These are phyloP conservation scores for Xenosphaeropsis pyriputrescens DNA, from an alignment of 2,329 filamentous ascomycete species.

Conservation along the genomic window DNA sequence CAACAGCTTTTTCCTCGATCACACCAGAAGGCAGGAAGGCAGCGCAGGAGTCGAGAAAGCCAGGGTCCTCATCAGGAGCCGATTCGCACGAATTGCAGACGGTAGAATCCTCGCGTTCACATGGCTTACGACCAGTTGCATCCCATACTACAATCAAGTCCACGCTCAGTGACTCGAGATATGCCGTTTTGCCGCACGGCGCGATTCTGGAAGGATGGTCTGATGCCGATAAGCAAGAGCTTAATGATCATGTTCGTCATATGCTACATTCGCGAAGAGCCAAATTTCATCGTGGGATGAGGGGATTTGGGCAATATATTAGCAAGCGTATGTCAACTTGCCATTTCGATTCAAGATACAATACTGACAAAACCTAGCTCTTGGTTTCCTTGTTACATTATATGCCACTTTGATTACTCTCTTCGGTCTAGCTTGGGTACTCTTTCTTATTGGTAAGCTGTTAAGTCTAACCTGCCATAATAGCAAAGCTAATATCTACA, in stretches of 20 bases:
- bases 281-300: conserved; percentile 65
- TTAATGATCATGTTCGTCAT: conserved; percentile 79
- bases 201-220: conserved; percentile 61
- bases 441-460: conserved; percentile 61
- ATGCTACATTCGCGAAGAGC: conserved; percentile 73
- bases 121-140: conserved; percentile 12
- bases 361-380: conserved; percentile 25
- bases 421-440: conserved; percentile 76
- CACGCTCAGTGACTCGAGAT: conserved; percentile 52
- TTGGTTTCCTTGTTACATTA: conserved; percentile 72
- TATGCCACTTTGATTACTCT: conserved; percentile 74
- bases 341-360: background rate
- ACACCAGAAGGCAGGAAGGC: conserved; percentile 10
- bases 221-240: conserved; percentile 54
- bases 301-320: conserved; percentile 70
- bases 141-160: conserved; percentile 50
- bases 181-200: conserved; percentile 67
- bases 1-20: conserved; percentile 28
- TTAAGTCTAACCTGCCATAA: conserved; percentile 17
- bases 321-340: conserved; percentile 39
- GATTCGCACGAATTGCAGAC: conserved; percentile 7
- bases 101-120: conserved; percentile 8
- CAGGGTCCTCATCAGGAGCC: conserved; percentile 4
- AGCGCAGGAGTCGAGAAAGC: conserved; percentile 4
- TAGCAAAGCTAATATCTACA: background rate